Conservation (phyloP, 352 stramenopile genomes). For the Pythium apleroticum region DNA sequence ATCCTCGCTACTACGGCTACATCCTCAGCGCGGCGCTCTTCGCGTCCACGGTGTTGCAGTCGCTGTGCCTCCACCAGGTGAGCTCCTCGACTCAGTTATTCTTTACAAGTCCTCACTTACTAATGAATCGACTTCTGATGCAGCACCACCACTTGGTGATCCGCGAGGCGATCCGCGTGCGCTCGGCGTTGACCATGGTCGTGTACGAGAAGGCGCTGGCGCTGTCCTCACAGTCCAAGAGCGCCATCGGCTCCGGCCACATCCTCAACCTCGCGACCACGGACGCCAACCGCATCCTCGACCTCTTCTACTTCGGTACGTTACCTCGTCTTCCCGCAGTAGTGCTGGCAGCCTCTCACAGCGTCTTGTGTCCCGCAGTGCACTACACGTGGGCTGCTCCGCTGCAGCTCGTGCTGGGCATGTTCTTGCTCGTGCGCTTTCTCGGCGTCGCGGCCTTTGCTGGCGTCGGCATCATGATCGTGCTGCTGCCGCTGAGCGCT, state of each 20-base stretch:
- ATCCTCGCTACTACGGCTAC: conserved; percentile 50
- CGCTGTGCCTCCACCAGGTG: conserved; percentile 64
- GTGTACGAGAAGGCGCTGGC: conserved; percentile 61
- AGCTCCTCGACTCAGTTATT: not conserved
- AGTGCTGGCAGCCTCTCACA: too few relatives aligned
- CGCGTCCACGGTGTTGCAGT: conserved; percentile 43
- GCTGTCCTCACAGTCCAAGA: conserved; percentile 62
- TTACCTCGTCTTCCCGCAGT: not conserved
- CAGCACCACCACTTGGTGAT: conserved; percentile 64
- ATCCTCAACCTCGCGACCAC: conserved; percentile 95
- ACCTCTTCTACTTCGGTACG: conserved; percentile 59
- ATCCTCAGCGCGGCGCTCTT: conserved; percentile 52
- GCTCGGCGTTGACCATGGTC: conserved; percentile 62
- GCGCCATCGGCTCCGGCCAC: conserved; percentile 57
- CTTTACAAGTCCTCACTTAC: not conserved
- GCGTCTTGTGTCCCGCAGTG: too few relatives aligned
- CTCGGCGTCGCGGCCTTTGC: conserved; percentile 54
- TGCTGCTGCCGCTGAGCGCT: conserved; percentile 46
- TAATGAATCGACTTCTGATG: not conserved
- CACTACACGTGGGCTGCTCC: conserved; percentile 67
- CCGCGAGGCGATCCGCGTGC: conserved; percentile 61
- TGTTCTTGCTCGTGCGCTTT: conserved; percentile 52
- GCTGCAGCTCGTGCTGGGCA: conserved; percentile 53
- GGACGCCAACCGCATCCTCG: conserved; percentile 90
- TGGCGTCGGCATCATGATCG: conserved; percentile 55